Conservation (phyloP, 176 grass and related monocot genomes). For the Carex littledalei region DNA sequence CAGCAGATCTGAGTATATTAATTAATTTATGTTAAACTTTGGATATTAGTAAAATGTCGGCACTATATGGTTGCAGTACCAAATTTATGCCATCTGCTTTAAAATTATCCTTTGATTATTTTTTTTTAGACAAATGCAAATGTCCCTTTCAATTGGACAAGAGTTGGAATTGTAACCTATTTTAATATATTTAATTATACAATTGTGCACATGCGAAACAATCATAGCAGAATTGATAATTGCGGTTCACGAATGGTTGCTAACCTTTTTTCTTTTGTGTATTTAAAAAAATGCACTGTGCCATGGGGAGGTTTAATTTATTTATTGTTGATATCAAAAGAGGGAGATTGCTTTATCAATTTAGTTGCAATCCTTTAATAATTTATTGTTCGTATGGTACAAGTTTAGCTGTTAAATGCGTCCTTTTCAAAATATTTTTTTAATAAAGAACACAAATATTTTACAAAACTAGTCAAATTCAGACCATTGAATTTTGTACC, state of each 20-base stretch:
- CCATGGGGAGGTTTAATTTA: neutral
- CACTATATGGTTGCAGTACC: neutral
- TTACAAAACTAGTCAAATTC: too few species aligned
- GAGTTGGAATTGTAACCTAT: neutral
- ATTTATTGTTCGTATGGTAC: neutral
- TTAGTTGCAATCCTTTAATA: neutral
- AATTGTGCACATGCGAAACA: neutral
- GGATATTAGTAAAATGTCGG: too few species aligned
- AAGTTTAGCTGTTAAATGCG: neutral
- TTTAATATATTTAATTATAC: neutral
- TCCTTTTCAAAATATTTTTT: conserved; percentile 7
- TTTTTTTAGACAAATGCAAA: neutral
- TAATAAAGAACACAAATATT: neutral
- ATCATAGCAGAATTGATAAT: neutral
- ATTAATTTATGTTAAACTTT: too few species aligned
- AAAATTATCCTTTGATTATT: neutral
- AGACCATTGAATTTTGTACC: too few species aligned
- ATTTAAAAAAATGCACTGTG: neutral
- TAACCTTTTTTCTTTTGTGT: neutral
- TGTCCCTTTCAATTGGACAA: neutral
- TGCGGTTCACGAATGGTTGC: neutral
- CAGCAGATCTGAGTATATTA: too few species aligned
- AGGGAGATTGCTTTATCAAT: neutral
- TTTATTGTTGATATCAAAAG: neutral
- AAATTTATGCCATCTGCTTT: neutral